phyloP scores from a whole-genome alignment of 2,329 filamentous ascomycete genomes.

The Trichoderma sp. region DNA sequence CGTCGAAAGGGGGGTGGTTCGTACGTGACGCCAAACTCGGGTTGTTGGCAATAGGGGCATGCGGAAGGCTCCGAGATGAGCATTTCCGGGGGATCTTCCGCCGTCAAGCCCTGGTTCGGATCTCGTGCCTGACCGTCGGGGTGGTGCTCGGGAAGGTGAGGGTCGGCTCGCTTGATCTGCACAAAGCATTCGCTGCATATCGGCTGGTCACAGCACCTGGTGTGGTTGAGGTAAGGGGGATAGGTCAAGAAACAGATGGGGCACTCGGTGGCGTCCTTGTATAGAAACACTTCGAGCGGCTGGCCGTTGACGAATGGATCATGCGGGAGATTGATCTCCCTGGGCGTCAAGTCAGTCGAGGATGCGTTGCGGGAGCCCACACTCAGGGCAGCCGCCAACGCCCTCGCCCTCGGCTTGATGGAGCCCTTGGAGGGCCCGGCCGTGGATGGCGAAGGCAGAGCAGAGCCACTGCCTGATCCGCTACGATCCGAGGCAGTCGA shows the following conservation, averaged over 20 bases:
- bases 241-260: constrained; percentile 97
- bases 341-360: constrained; percentile 70
- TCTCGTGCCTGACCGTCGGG: constrained; percentile 49
- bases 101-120: constrained; percentile 43
- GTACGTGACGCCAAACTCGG: constrained; percentile 96
- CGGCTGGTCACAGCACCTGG: constrained; percentile 90
- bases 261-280: constrained; percentile 88
- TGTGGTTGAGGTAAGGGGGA: constrained; percentile 90
- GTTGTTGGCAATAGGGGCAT: constrained; percentile 93
- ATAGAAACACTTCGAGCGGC: constrained; percentile 86
- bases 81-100: constrained; percentile 60
- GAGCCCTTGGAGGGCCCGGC: constrained; percentile 50
- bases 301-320: constrained; percentile 95
- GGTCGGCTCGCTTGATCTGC: constrained; percentile 93
- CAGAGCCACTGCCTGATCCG: constrained; percentile 63
- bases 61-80: constrained; percentile 88
- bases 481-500: constrained; percentile 75
- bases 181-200: constrained; percentile 99
- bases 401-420: constrained; percentile 85
- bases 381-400: constrained; percentile 78
- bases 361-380: constrained; percentile 73
- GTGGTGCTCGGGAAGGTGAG: constrained; percentile 80
- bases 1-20: constrained; percentile 84
- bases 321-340: constrained; percentile 76
- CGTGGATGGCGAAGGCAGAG: constrained; percentile 53